Evolutionary conservation across 257 asterid genomes (phyloP).

Genomic region (Nicotiana obtusifolia): DNA sequence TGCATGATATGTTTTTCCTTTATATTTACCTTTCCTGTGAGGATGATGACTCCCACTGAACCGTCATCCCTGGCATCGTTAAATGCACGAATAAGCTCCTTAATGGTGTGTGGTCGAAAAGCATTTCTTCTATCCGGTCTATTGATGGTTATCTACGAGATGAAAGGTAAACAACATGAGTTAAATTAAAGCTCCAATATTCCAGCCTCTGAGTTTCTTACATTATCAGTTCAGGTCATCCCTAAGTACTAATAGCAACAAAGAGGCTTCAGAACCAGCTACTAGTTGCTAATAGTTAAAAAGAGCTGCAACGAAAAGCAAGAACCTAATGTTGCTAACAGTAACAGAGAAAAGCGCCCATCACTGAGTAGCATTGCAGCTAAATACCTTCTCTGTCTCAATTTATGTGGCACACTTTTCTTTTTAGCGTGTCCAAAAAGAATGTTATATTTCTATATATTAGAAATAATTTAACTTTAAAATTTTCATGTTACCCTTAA

Average conservation of each 20-base stretch:
- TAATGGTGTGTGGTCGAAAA: conserved; percentile 84
- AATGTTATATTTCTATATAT: not conserved
- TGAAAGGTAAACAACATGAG: not conserved
- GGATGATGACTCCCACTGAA: conserved; percentile 71
- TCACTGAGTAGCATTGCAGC: too few species aligned
- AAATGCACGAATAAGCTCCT: conserved; percentile 87
- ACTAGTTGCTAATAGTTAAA: not conserved
- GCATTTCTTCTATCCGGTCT: conserved; percentile 94
- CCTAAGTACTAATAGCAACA: too few species aligned
- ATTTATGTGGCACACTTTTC: not conserved
- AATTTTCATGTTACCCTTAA: not conserved
- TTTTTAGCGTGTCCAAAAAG: not conserved
- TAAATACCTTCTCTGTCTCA: not conserved
- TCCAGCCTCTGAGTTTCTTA: not conserved
- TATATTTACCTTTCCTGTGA: conserved; percentile 77
- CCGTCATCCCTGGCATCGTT: conserved; percentile 91
- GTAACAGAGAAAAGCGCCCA: not conserved
- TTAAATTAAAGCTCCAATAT: not conserved
- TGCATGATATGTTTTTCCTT: not conserved
- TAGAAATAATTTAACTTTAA: not conserved
- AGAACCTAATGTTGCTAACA: not conserved
- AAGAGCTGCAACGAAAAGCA: not conserved
- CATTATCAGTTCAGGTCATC: not conserved
- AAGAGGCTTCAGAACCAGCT: too few species aligned
- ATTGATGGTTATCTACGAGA: conserved; percentile 71